Base-by-base conservation (phyloP, 164 flowering plant genomes). In the Nelumbo lutea region DNA sequence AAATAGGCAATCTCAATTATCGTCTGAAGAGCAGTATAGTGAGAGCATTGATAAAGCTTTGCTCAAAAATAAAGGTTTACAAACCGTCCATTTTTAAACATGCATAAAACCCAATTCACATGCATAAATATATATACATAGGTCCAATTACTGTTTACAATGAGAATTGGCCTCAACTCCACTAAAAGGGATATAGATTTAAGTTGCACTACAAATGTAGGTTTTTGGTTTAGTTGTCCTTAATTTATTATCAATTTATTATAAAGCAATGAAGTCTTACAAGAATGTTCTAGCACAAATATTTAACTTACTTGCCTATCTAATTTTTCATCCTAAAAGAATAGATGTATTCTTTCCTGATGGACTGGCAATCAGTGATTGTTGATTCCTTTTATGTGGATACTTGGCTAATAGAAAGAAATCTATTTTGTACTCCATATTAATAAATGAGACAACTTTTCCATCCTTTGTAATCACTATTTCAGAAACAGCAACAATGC, bases 1-100 rank as follows among this genome's bases (percentile, higher is more conserved):
- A 65, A 64, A 61, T 62, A 47, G 44, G 69, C 63, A 59, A 51
- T 70, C 84, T 70, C 70, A 75, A 46, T 76, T 88, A 43, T 78
- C 83, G 66, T 58, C 76, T 43, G 82, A 75, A 57, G 87, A 76
- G 15, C 65, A 70, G 27, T 75, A 77, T 53, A 69, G 66, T 38
- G 84, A 79, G 45, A 77, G 81, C 76, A 73, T 73, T 46, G 82
- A 79, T 68, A 86, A 82, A 59, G 83, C 78, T 68, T 73, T 71
- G 41, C 76, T 70, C 48, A 66, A 68, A n/a, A 68, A 39, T 13
- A 66, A 75, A 73, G 80, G 82, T 77, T 27, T 71, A 65, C 53
- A 59, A 57, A 61, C 40, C 47, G n/a, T 48, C 51, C 51, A 70
- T 42, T 38, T 38, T 38, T 4, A 5, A 27, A 40, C 64, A 39